These are phyloP conservation scores for Trametes maxima DNA, from an alignment of 768 basidiomycete species.

Conservation along the genomic window DNA sequence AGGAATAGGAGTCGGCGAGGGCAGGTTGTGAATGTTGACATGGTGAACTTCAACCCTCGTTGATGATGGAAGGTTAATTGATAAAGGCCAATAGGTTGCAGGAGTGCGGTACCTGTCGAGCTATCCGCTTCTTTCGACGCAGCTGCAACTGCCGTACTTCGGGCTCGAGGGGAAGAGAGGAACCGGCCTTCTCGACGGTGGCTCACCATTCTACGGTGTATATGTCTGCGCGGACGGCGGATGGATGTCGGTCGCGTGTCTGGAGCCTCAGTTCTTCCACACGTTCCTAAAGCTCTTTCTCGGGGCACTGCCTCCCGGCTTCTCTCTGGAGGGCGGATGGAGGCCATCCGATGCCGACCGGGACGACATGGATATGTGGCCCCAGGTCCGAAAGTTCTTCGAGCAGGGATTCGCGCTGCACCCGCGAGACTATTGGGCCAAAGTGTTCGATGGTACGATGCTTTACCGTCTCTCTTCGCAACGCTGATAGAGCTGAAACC, in stretches of 20 bases:
- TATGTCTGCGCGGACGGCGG: constrained; percentile 73
- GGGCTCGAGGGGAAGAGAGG: background rate
- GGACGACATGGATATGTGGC: constrained; percentile 54
- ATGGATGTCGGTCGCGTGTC: constrained; percentile 77
- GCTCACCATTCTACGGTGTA: constrained; percentile 75
- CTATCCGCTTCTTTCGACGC: constrained; percentile 51
- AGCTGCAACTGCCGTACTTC: constrained; percentile 3
- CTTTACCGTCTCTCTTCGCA: background rate
- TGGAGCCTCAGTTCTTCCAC: constrained; percentile 73
- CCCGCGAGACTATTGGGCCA: constrained; percentile 69
- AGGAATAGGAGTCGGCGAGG: constrained; percentile 65
- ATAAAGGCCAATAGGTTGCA: constrained; percentile 56
- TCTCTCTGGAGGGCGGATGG: constrained; percentile 54
- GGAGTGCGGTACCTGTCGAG: constrained; percentile 78
- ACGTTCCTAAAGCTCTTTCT: constrained; percentile 60
- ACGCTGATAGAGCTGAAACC: background rate
- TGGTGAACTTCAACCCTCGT: constrained; percentile 48
- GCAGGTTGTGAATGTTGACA: constrained; percentile 74
- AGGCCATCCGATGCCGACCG: constrained; percentile 52
- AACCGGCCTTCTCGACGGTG: constrained; percentile 59
- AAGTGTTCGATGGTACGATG: constrained; percentile 61
- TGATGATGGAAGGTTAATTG: background rate
- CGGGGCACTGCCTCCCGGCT: constrained; percentile 47
- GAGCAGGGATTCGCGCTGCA: constrained; percentile 62
- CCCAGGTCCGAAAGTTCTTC: constrained; percentile 56